phyloP scores from a whole-genome alignment of 768 basidiomycete species.

The Auricularia heimuer region DNA sequence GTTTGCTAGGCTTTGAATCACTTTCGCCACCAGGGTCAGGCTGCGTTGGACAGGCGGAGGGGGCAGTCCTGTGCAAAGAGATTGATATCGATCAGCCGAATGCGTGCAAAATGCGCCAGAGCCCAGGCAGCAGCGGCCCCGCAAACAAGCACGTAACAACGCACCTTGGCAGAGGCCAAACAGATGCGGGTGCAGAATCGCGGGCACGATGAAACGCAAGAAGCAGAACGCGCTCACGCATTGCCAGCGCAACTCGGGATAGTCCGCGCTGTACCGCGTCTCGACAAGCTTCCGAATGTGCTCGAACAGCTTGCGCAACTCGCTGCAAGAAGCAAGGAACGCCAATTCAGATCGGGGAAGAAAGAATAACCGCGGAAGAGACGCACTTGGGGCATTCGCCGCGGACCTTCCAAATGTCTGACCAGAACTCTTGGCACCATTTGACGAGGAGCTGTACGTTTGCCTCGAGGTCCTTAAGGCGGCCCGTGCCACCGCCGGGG shows the following conservation, averaged over 20 bases:
- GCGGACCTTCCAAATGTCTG: slow-evolving; percentile 64
- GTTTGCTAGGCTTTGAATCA: slow-evolving; percentile 84
- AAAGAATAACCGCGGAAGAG: not conserved
- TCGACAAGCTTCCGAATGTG: slow-evolving; percentile 68
- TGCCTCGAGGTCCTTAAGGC: slow-evolving; percentile 50
- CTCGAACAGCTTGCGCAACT: slow-evolving; percentile 60
- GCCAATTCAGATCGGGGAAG: slow-evolving; percentile 7
- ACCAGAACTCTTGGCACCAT: slow-evolving; percentile 79
- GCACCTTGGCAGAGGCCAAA: slow-evolving; percentile 70
- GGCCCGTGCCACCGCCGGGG: slow-evolving; percentile 36
- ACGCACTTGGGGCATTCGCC: slow-evolving; percentile 67
- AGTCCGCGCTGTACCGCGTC: slow-evolving; percentile 21
- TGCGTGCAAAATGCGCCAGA: not conserved
- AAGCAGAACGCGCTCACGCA: slow-evolving; percentile 86
- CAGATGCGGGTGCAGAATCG: slow-evolving; percentile 78
- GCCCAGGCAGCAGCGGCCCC: too few species aligned
- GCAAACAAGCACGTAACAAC: slow-evolving; percentile 6
- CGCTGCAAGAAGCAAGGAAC: slow-evolving; percentile 32
- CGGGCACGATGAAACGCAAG: slow-evolving; percentile 82
- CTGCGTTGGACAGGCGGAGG: slow-evolving; percentile 61
- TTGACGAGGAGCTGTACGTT: slow-evolving; percentile 59
- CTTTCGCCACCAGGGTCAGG: slow-evolving; percentile 77
- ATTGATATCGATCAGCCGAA: not conserved
- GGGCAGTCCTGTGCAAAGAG: slow-evolving; percentile 48
- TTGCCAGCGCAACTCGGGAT: slow-evolving; percentile 56